Base-by-base conservation (phyloP, 2,329 filamentous ascomycete genomes). In the Neonectria neomacrospora region DNA sequence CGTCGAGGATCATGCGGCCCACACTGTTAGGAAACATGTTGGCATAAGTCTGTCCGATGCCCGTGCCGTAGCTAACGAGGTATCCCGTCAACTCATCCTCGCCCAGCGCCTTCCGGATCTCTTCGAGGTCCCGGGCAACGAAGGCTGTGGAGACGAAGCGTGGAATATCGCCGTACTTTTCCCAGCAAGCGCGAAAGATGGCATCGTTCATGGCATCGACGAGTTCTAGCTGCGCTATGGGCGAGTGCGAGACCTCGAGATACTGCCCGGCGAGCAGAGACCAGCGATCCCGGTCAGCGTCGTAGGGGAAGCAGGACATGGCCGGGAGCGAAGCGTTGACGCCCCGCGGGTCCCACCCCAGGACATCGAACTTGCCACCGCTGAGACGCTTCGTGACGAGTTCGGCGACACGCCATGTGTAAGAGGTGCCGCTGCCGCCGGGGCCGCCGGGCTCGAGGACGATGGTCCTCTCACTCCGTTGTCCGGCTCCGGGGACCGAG, bases 331-430 rank as follows among this genome's bases (percentile, higher is more conserved):
- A 81, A 1, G 75, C 71, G 66, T 85, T 85, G 56, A 86, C 82
- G 2, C 84, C 84, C 3, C 84, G 80, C n/a, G 84, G 84, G 54
- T 86, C 84, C 80, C 82, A 86, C n/a, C 83, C 82, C 14, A 86
- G 71, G 6, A 85, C 80, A 61, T 85, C 83, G 22, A 79, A 82
- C 22, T 74, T 70, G 22, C 79, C 76, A 32, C 78, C 78, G 59
- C 81, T 82, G 12, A 85, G 71, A 3, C 80, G 79, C 58, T 78
- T 68, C 3, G 80, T 79, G 37, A 82, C 62, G 0, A 64, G 56
- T 58, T 83, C 78, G 3, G 75, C 78, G 0, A 65, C 66, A 6
- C 76, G 67, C 80, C 80, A 84, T 3, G 74, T 76, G 41, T 80
- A 80, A 0, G 58, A 72, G 0, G 80, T 83, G 3, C 83, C 83